A percentile compares a stretch with the other conserved stretches of the same genome.
Conservation (phyloP, 2,329 filamentous ascomycete genomes). For the Pseudocercospora crystallina region DNA sequence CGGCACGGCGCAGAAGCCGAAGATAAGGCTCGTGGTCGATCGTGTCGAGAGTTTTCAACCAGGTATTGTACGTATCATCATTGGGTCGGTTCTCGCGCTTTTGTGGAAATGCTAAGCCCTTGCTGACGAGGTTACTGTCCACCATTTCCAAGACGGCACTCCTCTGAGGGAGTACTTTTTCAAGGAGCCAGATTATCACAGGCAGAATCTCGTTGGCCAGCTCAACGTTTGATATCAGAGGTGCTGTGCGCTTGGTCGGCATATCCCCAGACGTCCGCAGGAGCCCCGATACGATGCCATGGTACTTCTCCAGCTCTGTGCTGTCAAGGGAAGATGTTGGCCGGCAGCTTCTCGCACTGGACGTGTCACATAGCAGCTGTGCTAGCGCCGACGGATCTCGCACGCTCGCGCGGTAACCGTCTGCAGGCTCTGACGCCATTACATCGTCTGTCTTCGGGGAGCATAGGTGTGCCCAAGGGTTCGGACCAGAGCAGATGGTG, state of each 20-base stretch:
- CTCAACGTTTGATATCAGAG: conserved; percentile 3
- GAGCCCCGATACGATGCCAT: conserved; percentile 2
- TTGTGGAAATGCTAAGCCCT: conserved; percentile 18
- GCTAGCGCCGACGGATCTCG: conserved; percentile 60
- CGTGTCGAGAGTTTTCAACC: conserved; percentile 18
- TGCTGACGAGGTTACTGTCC: conserved; percentile 20
- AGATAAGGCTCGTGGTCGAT: conserved; percentile 17
- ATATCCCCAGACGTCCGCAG: not conserved
- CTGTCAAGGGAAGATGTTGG: not conserved
- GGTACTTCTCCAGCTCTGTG: conserved; percentile 1
- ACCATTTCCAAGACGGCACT: conserved; percentile 17
- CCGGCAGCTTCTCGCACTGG: too few relatives aligned
- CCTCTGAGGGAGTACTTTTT: conserved; percentile 7
- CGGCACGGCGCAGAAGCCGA: conserved; percentile 9
- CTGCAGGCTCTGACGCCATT: conserved; percentile 1
- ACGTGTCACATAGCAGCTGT: conserved; percentile 51
- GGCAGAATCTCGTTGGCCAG: conserved; percentile 10
- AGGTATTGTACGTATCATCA: conserved; percentile 18
- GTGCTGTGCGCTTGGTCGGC: not conserved
- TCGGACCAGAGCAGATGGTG: conserved; percentile 72
- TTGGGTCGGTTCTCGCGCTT: conserved; percentile 13
- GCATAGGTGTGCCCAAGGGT: conserved; percentile 69
- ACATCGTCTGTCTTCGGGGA: conserved; percentile 23
- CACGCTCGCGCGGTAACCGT: not conserved
- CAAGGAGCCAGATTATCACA: conserved; percentile 14